Evolutionary conservation across 345 rosid genomes (phyloP).

Genomic region (Zanthoxylum bungeanum): DNA sequence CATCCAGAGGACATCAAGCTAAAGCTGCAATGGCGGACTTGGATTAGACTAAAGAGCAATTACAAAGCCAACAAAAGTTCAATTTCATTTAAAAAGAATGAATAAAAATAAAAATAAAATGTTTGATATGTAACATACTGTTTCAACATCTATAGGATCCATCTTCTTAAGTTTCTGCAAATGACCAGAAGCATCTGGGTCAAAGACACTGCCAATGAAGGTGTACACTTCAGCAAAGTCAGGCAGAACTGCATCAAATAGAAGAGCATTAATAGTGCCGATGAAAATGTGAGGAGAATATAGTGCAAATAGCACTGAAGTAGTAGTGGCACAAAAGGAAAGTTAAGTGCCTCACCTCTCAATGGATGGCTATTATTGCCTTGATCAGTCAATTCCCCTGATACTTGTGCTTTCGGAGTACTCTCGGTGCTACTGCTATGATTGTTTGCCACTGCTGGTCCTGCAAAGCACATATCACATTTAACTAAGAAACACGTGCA

Average conservation of each 20-base stretch:
- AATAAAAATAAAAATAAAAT: not conserved
- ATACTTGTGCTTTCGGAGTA: slow-evolving; percentile 41
- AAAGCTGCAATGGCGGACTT: not conserved
- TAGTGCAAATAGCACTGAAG: not conserved
- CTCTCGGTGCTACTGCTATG: slow-evolving; percentile 67
- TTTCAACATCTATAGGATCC: slow-evolving; percentile 91
- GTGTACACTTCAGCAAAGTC: slow-evolving; percentile 82
- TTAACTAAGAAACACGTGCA: not conserved
- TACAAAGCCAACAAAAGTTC: not conserved
- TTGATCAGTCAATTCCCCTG: slow-evolving; percentile 42
- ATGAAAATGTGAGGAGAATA: not conserved
- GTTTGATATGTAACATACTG: slow-evolving; percentile 42
- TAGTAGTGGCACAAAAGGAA: not conserved
- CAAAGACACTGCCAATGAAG: slow-evolving; percentile 87
- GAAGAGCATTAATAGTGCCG: not conserved
- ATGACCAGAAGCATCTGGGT: slow-evolving; percentile 64
- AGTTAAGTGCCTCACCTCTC: slow-evolving; percentile 41
- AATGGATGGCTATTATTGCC: slow-evolving; percentile 48
- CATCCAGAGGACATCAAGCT: not conserved
- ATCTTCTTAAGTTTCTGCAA: slow-evolving; percentile 78
- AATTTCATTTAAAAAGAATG: not conserved
- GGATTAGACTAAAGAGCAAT: slow-evolving; percentile 1
- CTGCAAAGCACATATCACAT: slow-evolving; percentile 30
- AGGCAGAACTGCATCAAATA: slow-evolving; percentile 65
- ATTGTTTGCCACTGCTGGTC: slow-evolving; percentile 41